Evolutionary conservation across 352 stramenopile genomes (phyloP).

Genomic region (Peronospora belbahrii): DNA sequence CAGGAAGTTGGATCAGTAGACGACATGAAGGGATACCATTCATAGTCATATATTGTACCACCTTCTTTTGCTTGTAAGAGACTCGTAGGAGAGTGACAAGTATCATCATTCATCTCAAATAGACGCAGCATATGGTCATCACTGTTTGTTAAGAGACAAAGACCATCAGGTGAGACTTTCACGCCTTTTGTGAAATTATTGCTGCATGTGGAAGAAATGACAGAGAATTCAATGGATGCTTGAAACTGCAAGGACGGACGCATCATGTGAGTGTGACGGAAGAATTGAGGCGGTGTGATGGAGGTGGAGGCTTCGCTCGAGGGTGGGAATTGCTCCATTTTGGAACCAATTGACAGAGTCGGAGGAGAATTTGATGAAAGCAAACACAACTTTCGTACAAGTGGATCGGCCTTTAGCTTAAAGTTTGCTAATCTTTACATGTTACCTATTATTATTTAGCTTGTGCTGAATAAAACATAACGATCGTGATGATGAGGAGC

Average conservation of each 20-base stretch:
- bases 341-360: neutral
- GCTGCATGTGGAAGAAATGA: slow-evolving; percentile 3
- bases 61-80: slow-evolving; percentile 62
- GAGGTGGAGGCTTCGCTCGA: neutral
- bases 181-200: slow-evolving; percentile 81
- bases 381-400: too few species aligned
- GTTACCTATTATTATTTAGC: too few species aligned
- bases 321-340: neutral
- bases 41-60: slow-evolving; percentile 80
- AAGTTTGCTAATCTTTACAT: too few species aligned
- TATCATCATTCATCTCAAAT: slow-evolving; percentile 46
- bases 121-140: slow-evolving; percentile 77
- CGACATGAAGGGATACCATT: slow-evolving; percentile 86
- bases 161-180: slow-evolving; percentile 63
- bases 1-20: slow-evolving; percentile 67
- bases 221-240: slow-evolving; percentile 26
- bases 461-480: too few species aligned
- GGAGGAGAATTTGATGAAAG: neutral
- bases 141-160: slow-evolving; percentile 82
- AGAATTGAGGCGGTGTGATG: neutral
- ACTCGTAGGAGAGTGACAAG: slow-evolving; percentile 8
- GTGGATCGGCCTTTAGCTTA: too few species aligned
- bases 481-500: too few species aligned
- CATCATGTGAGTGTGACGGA: slow-evolving; percentile 11
- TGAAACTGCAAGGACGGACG: slow-evolving; percentile 17